Conservation (phyloP, 2,329 filamentous ascomycete genomes). For the Aspergillaceae sp. region DNA sequence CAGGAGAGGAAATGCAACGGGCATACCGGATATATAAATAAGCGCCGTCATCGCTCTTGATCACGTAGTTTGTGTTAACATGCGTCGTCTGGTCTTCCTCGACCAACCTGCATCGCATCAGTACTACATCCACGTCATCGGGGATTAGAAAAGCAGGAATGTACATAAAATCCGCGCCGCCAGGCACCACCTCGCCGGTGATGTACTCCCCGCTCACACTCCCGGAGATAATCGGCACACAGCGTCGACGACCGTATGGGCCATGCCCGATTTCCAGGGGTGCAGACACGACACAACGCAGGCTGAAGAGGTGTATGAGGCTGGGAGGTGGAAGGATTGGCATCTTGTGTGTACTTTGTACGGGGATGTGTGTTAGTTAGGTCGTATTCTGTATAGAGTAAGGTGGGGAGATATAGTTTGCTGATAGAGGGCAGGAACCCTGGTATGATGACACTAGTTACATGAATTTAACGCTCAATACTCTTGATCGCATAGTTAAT, state of each 20-base stretch:
- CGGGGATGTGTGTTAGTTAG: no score
- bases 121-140: not conserved
- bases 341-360: constrained; percentile 6
- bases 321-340: constrained; percentile 14
- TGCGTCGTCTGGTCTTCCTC: constrained; percentile 20
- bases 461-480: no score
- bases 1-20: no score
- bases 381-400: no score
- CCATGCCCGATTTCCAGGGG: constrained; percentile 19
- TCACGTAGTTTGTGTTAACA: constrained; percentile 19
- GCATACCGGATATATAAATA: constrained; percentile 17
- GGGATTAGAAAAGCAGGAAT: not conserved
- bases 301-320: constrained; percentile 16
- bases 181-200: constrained; percentile 15
- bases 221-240: constrained; percentile 15
- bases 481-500: no score
- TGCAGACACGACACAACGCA: constrained; percentile 16
- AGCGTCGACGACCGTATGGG: constrained; percentile 17
- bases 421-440: no score
- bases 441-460: no score
- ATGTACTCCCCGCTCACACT: constrained; percentile 15
- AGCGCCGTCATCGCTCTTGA: constrained; percentile 20
- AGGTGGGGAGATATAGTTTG: no score
- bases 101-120: constrained; percentile 12
- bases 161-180: constrained; percentile 21